Evolutionary conservation across 2,329 filamentous ascomycete genomes (phyloP).

Genomic region (Mycosphaerella arachidis): DNA sequence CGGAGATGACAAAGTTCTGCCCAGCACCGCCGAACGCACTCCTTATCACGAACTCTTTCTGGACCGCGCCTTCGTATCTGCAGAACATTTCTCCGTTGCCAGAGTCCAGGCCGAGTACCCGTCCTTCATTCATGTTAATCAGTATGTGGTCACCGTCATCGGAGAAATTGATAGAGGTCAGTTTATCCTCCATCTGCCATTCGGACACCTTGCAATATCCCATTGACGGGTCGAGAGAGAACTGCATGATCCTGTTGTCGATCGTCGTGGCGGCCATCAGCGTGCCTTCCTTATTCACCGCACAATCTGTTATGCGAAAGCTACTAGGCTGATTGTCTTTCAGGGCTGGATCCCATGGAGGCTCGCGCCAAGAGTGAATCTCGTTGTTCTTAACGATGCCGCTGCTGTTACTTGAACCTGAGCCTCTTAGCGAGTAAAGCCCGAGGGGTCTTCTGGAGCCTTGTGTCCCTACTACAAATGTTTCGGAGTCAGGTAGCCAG

Average conservation of each 20-base stretch:
- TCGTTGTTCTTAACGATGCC: constrained; percentile 26
- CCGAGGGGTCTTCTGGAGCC: constrained; percentile 63
- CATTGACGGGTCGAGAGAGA: constrained; percentile 62
- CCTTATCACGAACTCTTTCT: constrained; percentile 74
- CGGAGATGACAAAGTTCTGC: constrained; percentile 86
- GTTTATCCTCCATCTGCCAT: constrained; percentile 61
- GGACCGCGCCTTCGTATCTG: constrained; percentile 70
- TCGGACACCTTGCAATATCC: constrained; percentile 67
- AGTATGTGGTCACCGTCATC: constrained; percentile 75
- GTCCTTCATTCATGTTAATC: constrained; percentile 72
- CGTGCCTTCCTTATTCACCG: constrained; percentile 74
- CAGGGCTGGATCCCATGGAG: constrained; percentile 53
- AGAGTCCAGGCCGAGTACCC: constrained; percentile 75
- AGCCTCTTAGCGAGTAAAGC: constrained; percentile 40
- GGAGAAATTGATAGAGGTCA: constrained; percentile 78
- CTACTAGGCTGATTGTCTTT: constrained; percentile 45
- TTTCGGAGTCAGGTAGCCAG: constrained; percentile 76
- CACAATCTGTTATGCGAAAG: constrained; percentile 77
- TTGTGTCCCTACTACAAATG: constrained; percentile 75
- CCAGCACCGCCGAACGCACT: constrained; percentile 82
- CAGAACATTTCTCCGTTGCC: constrained; percentile 66
- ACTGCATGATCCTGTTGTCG: constrained; percentile 69
- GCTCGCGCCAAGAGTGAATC: constrained; percentile 40
- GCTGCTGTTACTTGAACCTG: constrained; percentile 11
- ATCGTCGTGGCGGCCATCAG: constrained; percentile 76